Conservation (phyloP, 345 rosid genomes). For the Streptanthus diversifolius region DNA sequence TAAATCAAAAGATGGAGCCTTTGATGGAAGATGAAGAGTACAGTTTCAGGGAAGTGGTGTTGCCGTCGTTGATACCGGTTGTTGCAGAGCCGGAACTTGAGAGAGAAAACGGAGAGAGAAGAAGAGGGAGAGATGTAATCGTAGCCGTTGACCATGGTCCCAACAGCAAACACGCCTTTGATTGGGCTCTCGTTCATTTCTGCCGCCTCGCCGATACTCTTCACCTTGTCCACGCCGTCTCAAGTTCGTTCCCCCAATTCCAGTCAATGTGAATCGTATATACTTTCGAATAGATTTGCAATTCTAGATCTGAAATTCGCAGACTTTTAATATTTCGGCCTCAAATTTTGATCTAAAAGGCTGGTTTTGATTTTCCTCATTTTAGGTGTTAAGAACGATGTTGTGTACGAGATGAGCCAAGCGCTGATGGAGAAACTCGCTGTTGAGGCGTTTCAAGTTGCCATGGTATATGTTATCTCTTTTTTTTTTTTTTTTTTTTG, state of each 20-base stretch:
- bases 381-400: conserved; percentile 45
- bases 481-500: background rate
- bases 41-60: conserved; percentile 55
- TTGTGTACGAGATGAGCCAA: conserved; percentile 61
- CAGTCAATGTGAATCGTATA: background rate
- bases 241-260: conserved; percentile 36
- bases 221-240: conserved; percentile 81
- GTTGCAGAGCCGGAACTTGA: conserved; percentile 57
- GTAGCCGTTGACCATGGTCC: conserved; percentile 38
- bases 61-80: conserved; percentile 57
- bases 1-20: conserved; percentile 44
- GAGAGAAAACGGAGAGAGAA: conserved; percentile 66
- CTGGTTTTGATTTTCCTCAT: background rate
- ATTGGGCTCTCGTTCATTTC: conserved; percentile 56
- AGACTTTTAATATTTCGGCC: too few relatives aligned
- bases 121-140: conserved; percentile 42
- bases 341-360: background rate
- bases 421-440: conserved; percentile 75
- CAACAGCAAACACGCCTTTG: conserved; percentile 38
- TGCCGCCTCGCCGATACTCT: conserved; percentile 82
- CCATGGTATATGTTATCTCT: conserved; percentile 43
- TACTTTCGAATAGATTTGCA: background rate
- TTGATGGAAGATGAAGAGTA: conserved; percentile 56
- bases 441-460: conserved; percentile 68
- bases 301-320: conserved; percentile 8